Evolutionary conservation across 257 asterid genomes (phyloP), one percentile per base, ranked within the genome.

Genomic region (Linderniella brevidens): DNA sequence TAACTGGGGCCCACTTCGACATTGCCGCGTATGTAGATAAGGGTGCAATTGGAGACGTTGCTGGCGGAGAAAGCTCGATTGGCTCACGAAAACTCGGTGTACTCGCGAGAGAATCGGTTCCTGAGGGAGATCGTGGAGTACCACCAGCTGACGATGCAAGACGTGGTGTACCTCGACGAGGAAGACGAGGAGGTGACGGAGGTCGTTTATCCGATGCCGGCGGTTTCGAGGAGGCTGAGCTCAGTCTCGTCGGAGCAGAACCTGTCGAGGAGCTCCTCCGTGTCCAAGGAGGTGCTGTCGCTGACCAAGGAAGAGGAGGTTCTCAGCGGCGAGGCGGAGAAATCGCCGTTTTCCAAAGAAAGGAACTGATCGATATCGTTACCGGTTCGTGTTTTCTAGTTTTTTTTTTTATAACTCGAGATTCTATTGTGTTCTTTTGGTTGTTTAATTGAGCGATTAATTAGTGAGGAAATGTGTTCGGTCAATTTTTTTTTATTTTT

Each of bases 51-150:
- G 57, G 98, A 88, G 73, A 84, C 94, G n/a, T 82, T 88, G 4
- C 58, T 88, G 62, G 95, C 84, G 0, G 94, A 88, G 85, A 90
- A 90, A 68, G 84, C 86, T 14, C 70, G 98, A 1, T 19, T 90
- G 70, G 94, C 96, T 8, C 82, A 77, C 20, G 96, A 90, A 35
- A 90, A 85, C 55, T 73, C 92, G 0, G 82, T 80, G 3, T 85
- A 80, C 44, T 86, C 98, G 0, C 64, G 98, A 13, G 98, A 90
- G 65, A 90, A 90, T 37, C 68, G 93, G 1, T 79, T 90, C 86
- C 64, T 90, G 70, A 81, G 95, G 58, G 98, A 90, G 74, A 84
- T 81, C 4, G 94, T 88, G 47, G 93, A 88, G 54, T 88, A 80
- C 48, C 98, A 88, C 72, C 94, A 88, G 45, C 73, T 88, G 29